These are phyloP conservation scores for Collybia sordida DNA, from an alignment of 768 basidiomycete genomes.

Conservation along the genomic window DNA sequence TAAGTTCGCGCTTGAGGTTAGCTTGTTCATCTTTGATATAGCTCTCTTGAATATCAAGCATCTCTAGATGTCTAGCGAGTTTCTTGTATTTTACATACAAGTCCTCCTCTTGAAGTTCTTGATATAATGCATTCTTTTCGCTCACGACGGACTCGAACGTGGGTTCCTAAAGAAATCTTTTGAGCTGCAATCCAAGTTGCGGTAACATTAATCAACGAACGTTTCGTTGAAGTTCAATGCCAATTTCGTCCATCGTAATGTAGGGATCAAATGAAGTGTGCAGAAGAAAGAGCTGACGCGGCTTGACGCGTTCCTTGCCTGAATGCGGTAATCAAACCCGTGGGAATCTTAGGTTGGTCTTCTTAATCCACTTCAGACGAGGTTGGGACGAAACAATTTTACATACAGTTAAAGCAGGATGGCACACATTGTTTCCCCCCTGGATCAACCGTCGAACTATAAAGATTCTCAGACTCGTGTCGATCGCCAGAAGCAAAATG, in stretches of 20 bases:
- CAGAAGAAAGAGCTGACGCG: constrained; percentile 44
- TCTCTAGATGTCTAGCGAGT: constrained; percentile 90
- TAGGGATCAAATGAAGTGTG: constrained; percentile 17
- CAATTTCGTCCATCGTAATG: constrained; percentile 80
- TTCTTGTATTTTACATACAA: constrained; percentile 98
- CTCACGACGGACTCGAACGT: constrained; percentile 85
- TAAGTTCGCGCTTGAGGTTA: constrained; percentile 95
- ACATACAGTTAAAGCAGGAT: constrained; percentile 36
- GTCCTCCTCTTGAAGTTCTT: constrained; percentile 89
- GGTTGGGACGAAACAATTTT: constrained; percentile 2
- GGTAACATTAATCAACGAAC: constrained; percentile 37
- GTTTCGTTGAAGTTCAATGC: constrained; percentile 80
- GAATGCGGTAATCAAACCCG: constrained; percentile 29
- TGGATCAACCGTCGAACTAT: constrained; percentile 97
- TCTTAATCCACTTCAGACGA: background rate
- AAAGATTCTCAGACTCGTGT: constrained; percentile 88
- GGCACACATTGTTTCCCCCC: constrained; percentile 81
- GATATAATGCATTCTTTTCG: constrained; percentile 85
- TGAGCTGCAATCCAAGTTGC: background rate
- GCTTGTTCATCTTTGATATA: constrained; percentile 99
- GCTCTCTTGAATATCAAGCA: constrained; percentile 91
- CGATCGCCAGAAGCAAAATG: constrained; percentile 76
- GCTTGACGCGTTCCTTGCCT: constrained; percentile 41
- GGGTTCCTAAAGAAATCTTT: constrained; percentile 61
- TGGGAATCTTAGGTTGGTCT: constrained; percentile 29